Evolutionary conservation across 2,329 filamentous ascomycete genomes (phyloP).

Genomic region (Ophiocordyceps unilateralis): DNA sequence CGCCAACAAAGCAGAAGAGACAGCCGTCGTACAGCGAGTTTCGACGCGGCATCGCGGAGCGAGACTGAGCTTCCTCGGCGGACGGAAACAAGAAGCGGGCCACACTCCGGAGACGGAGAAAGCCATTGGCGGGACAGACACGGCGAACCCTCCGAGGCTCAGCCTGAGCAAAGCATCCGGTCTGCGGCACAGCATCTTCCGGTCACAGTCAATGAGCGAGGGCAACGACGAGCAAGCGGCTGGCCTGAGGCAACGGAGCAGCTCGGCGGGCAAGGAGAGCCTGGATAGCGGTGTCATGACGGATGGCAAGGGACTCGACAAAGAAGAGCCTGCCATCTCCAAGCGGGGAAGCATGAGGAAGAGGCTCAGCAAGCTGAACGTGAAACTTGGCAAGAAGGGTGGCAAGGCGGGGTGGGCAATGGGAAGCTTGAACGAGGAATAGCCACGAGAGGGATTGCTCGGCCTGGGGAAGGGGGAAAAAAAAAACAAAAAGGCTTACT

Average conservation of each 20-base stretch:
- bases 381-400: conserved; percentile 55
- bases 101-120: conserved; percentile 12
- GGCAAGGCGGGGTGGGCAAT: conserved; percentile 36
- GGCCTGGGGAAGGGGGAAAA: no score
- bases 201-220: conserved; percentile 17
- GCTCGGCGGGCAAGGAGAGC: conserved; percentile 11
- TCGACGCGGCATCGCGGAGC: conserved; percentile 32
- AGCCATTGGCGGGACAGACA: conserved; percentile 13
- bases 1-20: conserved; percentile 27
- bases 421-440: conserved; percentile 40
- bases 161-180: conserved; percentile 12
- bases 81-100: conserved; percentile 27
- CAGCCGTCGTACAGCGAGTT: conserved; percentile 32
- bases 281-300: conserved; percentile 10
- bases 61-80: conserved; percentile 39
- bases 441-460: conserved; percentile 1
- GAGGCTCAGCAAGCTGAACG: conserved; percentile 59
- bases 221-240: conserved; percentile 5
- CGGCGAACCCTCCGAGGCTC: conserved; percentile 14
- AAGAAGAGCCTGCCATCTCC: conserved; percentile 16
- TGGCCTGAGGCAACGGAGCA: conserved; percentile 6
- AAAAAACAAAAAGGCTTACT: no score
- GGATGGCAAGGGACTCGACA: conserved; percentile 7
- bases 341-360: conserved; percentile 55
- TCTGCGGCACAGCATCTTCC: conserved; percentile 27